Conservation (phyloP, 192 early-diverging fungal genomes). For the Phlyctochytrium arcticum region DNA sequence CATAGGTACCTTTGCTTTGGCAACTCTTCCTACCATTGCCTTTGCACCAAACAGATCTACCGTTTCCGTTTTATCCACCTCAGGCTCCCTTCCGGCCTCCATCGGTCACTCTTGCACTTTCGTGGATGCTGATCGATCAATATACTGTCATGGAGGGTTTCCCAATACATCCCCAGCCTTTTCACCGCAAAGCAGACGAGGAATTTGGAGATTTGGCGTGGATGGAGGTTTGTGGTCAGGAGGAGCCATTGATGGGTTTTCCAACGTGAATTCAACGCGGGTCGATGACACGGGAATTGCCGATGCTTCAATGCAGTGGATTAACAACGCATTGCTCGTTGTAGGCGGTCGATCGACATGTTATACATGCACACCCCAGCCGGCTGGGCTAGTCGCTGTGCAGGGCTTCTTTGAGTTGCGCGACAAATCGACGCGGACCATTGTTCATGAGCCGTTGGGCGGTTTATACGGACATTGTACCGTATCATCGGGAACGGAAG, state of each 20-base stretch:
- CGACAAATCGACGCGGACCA: neutral
- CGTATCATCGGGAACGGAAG: neutral
- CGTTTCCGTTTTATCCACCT: neutral
- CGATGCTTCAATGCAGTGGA: neutral
- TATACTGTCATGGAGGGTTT: slow-evolving; percentile 6
- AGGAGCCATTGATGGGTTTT: neutral
- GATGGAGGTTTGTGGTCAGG: neutral
- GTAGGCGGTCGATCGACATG: neutral
- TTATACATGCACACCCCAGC: neutral
- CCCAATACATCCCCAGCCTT: neutral
- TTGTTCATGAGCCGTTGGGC: slow-evolving; percentile 3
- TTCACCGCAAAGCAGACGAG: neutral
- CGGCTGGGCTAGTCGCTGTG: neutral
- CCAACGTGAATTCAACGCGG: neutral
- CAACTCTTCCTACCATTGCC: neutral
- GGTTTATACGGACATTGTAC: slow-evolving; percentile 10
- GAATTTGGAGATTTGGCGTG: neutral
- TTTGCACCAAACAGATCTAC: neutral
- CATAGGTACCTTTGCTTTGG: neutral
- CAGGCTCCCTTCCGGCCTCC: neutral
- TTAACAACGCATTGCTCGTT: neutral
- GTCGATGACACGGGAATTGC: neutral
- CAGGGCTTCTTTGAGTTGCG: neutral
- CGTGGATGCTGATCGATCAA: neutral
- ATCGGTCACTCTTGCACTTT: slow-evolving; percentile 7